Base-by-base conservation (phyloP, 1,284 basidiomycete genomes). In the Irpex rosettiformis region DNA sequence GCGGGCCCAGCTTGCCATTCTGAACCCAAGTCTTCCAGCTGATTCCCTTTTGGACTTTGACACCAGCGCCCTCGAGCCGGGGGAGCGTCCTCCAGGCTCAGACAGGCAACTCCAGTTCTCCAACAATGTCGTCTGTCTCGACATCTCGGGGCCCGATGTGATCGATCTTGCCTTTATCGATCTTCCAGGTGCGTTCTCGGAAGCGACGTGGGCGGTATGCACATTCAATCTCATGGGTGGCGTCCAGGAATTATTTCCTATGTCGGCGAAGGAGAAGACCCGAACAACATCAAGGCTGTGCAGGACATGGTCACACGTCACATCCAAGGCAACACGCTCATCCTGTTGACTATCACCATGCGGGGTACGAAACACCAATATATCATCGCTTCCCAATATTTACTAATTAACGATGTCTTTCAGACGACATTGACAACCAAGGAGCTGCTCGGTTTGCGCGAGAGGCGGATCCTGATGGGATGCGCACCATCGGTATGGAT, bases 111-210 rank as follows among this genome's bases (percentile, higher is more conserved):
- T 83, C 0, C 78, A 77, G 0, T 91, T 91, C 66, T 89, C 88
- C 0, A 78, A 69, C 1, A 86, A 88, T 62, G 81, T 76, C 33
- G 80, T 91, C 21, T 86, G 81, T 0, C 65, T 92, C 16, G 79
- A 88, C 55, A 85, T 93, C 55, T 80, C 78, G 37, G 89, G 89
- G 0, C 77, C 79, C 0, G 82, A 85, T 16, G 77, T 93, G 0
- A 81, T 84, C 0, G 88, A 93, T 61, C 75, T 93, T 0, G 87
- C 88, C 0, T 91, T 93, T 51, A 73, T 79, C 8, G 88, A 89
- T 68, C 72, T 89, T 1, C 88, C 88, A n/a, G 85, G 87, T 86
- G 60, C 21, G 71, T 52, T 16, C 24, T 22, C 16, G 16, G 33
- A 16, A 37, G 11, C n/a, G n/a, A 18, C 7, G n/a, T 16, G 10